Percentiles rank a stretch among this genome's conserved stretches.
Conservation (phyloP, 73 alveolate species). For the Paramecium primaurelia region DNA sequence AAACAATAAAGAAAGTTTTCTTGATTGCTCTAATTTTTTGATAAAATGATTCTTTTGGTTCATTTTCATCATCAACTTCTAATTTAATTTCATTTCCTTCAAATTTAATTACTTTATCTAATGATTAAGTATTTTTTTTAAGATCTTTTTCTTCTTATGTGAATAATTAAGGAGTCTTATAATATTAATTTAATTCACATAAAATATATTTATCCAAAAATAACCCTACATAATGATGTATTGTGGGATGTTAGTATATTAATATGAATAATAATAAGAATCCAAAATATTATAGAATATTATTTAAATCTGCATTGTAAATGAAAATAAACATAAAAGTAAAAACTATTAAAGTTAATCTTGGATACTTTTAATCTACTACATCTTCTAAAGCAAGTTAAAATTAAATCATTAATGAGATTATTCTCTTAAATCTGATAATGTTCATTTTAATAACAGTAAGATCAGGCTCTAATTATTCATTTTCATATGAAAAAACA, state of each 20-base stretch:
- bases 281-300: not conserved
- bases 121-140: not conserved
- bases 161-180: not conserved
- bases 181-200: not conserved
- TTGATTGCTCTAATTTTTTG: not conserved
- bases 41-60: conserved; percentile 35
- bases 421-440: conserved; percentile 20
- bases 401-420: not conserved
- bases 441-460: conserved; percentile 11
- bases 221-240: not conserved
- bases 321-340: conserved; percentile 9
- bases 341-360: conserved; percentile 19
- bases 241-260: not conserved
- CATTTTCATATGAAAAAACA: not conserved
- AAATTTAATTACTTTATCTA: conserved; percentile 33
- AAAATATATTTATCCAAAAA: not conserved
- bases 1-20: not conserved
- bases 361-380: conserved; percentile 31
- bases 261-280: not conserved
- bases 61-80: conserved; percentile 40
- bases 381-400: not conserved
- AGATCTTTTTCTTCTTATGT: conserved; percentile 26
- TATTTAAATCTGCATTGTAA: not conserved
- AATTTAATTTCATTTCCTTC: conserved; percentile 23
- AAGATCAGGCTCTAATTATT: conserved; percentile 1